phyloP scores from a whole-genome alignment of 2,329 filamentous ascomycete species.

The Metarhizium humberi region DNA sequence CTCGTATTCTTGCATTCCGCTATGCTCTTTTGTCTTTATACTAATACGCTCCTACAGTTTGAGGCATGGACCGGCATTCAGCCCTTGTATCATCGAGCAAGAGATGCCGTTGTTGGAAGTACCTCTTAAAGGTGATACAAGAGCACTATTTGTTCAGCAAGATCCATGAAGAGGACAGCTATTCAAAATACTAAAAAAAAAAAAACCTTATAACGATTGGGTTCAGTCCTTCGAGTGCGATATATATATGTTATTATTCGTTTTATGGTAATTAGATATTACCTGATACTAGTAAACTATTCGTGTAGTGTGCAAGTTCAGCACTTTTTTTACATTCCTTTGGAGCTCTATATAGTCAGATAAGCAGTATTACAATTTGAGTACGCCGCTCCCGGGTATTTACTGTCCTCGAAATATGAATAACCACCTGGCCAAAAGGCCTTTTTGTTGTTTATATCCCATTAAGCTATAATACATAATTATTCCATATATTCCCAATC shows the following conservation, averaged over 20 bases:
- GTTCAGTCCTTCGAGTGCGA: neutral
- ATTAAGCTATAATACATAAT: no score
- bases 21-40: neutral
- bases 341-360: neutral
- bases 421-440: no score
- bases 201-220: no score
- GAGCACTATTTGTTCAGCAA: no score
- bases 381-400: no score
- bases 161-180: no score
- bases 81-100: constrained; percentile 62
- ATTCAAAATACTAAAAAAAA: no score
- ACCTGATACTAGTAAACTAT: neutral
- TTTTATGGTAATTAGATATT: neutral
- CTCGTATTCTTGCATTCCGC: neutral
- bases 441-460: no score
- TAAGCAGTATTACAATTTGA: neutral
- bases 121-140: neutral
- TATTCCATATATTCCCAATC: no score
- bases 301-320: no score
- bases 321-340: neutral
- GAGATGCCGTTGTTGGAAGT: constrained; percentile 44
- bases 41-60: constrained; percentile 40
- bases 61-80: constrained; percentile 77
- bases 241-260: neutral
- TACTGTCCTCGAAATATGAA: no score